Conservation (phyloP, 345 rosid genomes). For the Camelina neglecta region DNA sequence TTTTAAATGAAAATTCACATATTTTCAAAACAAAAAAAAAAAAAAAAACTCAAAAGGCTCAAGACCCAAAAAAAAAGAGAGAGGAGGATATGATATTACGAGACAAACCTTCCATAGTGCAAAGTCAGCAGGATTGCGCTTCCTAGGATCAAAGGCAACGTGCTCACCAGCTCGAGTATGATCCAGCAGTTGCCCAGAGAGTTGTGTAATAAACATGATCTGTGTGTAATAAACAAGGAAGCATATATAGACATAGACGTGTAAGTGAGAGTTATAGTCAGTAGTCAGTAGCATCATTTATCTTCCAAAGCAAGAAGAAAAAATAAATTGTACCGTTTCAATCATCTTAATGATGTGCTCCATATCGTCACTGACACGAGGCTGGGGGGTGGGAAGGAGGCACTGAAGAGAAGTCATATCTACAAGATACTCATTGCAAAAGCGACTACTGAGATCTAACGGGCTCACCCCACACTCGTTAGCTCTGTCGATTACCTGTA, state of each 20-base stretch:
- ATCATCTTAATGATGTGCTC: constrained; percentile 65
- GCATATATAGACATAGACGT: not conserved
- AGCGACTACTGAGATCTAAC: constrained; percentile 55
- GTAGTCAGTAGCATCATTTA: too few species aligned
- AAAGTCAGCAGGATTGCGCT: constrained; percentile 35
- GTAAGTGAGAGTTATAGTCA: too few species aligned
- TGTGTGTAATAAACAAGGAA: constrained; percentile 33
- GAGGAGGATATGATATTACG: too few species aligned
- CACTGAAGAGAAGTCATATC: constrained; percentile 55
- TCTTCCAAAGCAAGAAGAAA: not conserved
- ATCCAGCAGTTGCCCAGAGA: constrained; percentile 66
- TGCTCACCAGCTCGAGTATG: constrained; percentile 70
- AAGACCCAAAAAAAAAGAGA: not conserved
- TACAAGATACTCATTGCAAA: constrained; percentile 62
- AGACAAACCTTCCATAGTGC: not conserved
- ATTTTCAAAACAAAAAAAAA: too few species aligned
- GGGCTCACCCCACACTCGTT: constrained; percentile 50
- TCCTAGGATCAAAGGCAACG: constrained; percentile 69
- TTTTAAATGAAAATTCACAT: too few species aligned
- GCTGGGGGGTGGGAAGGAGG: constrained; percentile 18
- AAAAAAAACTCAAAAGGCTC: not conserved
- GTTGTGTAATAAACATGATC: constrained; percentile 48
- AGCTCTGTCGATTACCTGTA: not conserved
- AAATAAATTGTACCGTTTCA: not conserved
- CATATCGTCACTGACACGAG: constrained; percentile 25